Evolutionary conservation across 2,329 filamentous ascomycete genomes (phyloP), one percentile per base, ranked within the genome.

Genomic region (Orbilia javanica): DNA sequence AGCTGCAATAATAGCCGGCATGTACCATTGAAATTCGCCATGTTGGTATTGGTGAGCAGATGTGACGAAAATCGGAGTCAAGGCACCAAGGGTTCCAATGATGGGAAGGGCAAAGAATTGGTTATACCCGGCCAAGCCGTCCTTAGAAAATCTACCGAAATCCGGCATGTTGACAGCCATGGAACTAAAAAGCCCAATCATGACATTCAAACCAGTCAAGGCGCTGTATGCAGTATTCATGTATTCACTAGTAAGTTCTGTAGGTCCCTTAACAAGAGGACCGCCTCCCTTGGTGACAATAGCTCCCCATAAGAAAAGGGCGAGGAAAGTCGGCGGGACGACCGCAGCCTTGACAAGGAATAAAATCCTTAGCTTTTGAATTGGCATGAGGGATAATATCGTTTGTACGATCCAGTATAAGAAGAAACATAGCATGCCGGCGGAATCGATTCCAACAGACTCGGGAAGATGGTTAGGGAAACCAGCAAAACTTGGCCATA

Each of bases 111-210:
- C 86, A 79, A 86, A 84, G 79, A 85, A 85, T 77, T 86, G 86
- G 60, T 86, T 85, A 42, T 83, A 83, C 44, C 85, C 84, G 0
- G 80, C 82, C 18, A 85, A 81, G n/a, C 81, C 83, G 57, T 85
- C 84, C 80, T 85, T 86, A 53, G 82, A 85, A 79, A 85, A 85
- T 1, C 84, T 82, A 15, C 83, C 84, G 67, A 85, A 85, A 81
- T 85, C 85, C 22, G 86, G 84, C 82, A 87, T 87, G 81, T 88
- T 88, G 69, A 87, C 85, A 0, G 86, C 86, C 73, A 87, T 83
- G 25, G 85, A 86, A 11, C 83, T 85, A 82, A 87, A 88, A 8
- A 86, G 84, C 18, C 87, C 86, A 22, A 86, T 87, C 34, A 87
- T 86, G 13, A 84, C 85, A 46, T 86, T 86, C 66, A 87, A 81